A percentile compares a stretch with the other conserved stretches of the same genome.
These are phyloP conservation scores for Naganishia onofrii DNA, from an alignment of 768 basidiomycete genomes.

Conservation along the genomic window DNA sequence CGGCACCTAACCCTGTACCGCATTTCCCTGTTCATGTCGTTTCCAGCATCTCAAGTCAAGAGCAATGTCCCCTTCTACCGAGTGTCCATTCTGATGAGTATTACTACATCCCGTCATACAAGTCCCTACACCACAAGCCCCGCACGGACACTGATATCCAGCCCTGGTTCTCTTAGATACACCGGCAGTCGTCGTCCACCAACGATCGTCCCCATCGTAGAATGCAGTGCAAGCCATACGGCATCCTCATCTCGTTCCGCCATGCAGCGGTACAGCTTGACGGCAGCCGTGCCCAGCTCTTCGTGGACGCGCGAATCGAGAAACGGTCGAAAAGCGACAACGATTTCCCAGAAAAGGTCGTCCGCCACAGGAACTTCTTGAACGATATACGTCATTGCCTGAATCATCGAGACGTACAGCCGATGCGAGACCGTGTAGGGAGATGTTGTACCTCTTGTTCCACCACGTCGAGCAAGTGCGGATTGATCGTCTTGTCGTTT, in stretches of 20 bases:
- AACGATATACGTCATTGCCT: constrained; percentile 68
- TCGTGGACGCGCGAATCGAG: constrained; percentile 65
- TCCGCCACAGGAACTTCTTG: constrained; percentile 68
- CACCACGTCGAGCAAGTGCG: constrained; percentile 65
- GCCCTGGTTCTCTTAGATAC: constrained; percentile 36
- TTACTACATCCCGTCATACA: too few species aligned
- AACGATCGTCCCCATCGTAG: constrained; percentile 34
- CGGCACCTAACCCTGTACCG: too few species aligned
- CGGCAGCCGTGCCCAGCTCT: constrained; percentile 69
- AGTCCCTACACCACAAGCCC: not conserved
- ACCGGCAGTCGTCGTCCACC: constrained; percentile 33
- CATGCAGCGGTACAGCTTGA: constrained; percentile 64
- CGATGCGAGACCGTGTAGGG: constrained; percentile 74
- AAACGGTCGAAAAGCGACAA: constrained; percentile 73
- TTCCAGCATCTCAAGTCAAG: too few species aligned
- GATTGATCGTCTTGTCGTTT: constrained; percentile 65
- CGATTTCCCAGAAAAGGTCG: constrained; percentile 73
- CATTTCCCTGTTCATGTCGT: too few species aligned
- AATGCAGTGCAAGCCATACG: constrained; percentile 71
- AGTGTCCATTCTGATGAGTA: too few species aligned
- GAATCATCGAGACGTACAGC: constrained; percentile 70
- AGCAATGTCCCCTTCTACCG: too few species aligned
- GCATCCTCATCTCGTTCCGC: constrained; percentile 68
- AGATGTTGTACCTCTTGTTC: constrained; percentile 62
- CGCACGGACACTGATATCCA: constrained; percentile 31